A percentile compares a stretch with the other conserved stretches of the same genome.
These are phyloP conservation scores for Daedalea quercina DNA, from an alignment of 768 basidiomycete species.

Conservation along the genomic window DNA sequence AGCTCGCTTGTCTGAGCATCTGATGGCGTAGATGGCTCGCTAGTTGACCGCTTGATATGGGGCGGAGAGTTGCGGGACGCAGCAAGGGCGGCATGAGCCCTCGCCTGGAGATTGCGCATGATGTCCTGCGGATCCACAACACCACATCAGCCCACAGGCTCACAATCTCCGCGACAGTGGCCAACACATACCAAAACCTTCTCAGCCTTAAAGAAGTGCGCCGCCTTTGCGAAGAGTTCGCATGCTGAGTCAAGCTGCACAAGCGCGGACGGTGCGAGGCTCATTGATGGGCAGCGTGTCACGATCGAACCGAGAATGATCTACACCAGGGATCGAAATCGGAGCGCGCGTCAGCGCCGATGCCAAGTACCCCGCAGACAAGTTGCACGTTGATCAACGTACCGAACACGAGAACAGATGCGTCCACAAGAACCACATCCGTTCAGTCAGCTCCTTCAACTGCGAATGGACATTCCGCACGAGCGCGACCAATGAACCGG, in stretches of 20 bases:
- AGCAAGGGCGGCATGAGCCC: slow-evolving; percentile 34
- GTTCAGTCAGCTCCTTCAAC: slow-evolving; percentile 56
- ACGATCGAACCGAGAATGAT: slow-evolving; percentile 69
- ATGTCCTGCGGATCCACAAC: slow-evolving; percentile 37
- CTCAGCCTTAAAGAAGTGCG: slow-evolving; percentile 44
- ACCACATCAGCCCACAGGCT: not conserved
- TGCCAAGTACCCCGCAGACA: slow-evolving; percentile 28
- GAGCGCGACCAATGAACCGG: slow-evolving; percentile 63
- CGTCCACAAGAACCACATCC: slow-evolving; percentile 70
- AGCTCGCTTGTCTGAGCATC: slow-evolving; percentile 51
- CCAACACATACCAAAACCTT: slow-evolving; percentile 49
- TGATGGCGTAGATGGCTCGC: slow-evolving; percentile 40
- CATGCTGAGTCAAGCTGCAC: slow-evolving; percentile 59
- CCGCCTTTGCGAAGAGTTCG: slow-evolving; percentile 50
- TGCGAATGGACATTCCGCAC: slow-evolving; percentile 62
- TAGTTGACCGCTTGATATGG: slow-evolving; percentile 27
- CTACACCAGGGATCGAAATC: slow-evolving; percentile 25
- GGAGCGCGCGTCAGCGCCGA: slow-evolving; percentile 29
- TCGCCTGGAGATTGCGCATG: slow-evolving; percentile 47
- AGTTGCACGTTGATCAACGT: slow-evolving; percentile 7
- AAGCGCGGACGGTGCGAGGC: slow-evolving; percentile 59
- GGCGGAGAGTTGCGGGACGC: slow-evolving; percentile 29
- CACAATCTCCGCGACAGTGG: not conserved
- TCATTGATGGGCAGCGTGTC: slow-evolving; percentile 54
- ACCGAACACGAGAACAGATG: slow-evolving; percentile 71